Base-by-base conservation (phyloP, 192 early-diverging fungal species). In the Coemansia sp. region DNA sequence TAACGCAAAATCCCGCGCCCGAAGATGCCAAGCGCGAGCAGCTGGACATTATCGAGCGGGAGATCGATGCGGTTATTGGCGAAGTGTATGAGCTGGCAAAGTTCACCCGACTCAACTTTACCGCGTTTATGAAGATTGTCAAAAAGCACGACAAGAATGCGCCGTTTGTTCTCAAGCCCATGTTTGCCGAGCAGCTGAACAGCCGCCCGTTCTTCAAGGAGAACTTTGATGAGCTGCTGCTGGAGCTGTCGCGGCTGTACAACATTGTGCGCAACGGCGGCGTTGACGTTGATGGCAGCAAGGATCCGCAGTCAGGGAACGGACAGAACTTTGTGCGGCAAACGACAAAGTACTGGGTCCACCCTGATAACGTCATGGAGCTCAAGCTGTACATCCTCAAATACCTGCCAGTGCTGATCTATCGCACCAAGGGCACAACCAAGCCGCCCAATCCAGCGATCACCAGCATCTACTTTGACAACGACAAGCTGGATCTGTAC, bases 61-160 rank as follows among this genome's bases (percentile, higher is more conserved):
- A 84, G 41, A 91, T 93, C 65, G 84, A 90, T 62, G 70, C 82
- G 25, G 90, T 93, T 60, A 88, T 91, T 10, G 83, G 86, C 63
- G 92, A 91, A 41, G 84, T 92, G 29, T 90, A 92, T 62, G 87
- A 90, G 69, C 73, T 93, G 48, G 85, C 90, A 39, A 88, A 87
- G 62, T 93, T 85, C 63, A 86, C 86, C 11, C 81, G 90, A 12
- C 82, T 91, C 65, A 93, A 93, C 83, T 93, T 90, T 72, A 89
- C 92, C 9, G 92, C 88, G 22, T 90, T 93, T 58, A 81, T 90
- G 38, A 90, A 96, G 85, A 97, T 98, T 68, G 85, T 99, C 73
- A 99, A 99, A 81, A 99, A 99, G 81, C 97, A 99, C 75, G 96
- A 99, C 83, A 95, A 96, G 87, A 88, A 94, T 81, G 94, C 95